Base-by-base conservation (phyloP, 2,329 filamentous ascomycete species). In the Pseudofabraea citricarpa region DNA sequence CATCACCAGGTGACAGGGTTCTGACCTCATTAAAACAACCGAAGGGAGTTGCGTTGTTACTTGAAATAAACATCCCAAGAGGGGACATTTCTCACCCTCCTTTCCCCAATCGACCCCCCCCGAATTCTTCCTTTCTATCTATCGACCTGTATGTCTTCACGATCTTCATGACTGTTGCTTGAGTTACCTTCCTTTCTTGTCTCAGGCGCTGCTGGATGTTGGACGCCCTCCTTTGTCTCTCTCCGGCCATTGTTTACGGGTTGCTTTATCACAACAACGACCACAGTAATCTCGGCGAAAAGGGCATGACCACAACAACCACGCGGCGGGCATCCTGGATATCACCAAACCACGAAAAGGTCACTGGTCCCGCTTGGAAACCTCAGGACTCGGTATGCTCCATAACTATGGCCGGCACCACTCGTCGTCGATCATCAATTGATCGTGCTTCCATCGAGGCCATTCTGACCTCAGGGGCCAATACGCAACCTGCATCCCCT, bases 391-490 rank as follows among this genome's bases (percentile, higher is more conserved):
- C 48, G 48, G 51, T 51, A 57, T 56, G 57, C 53, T 37, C 35
- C 19, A 37, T 37, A 18, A 48, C 44, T 40, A 61, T 61, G 58
- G 53, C 52, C 40, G 46, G 45, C 29, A 50, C 53, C 41, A 52
- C 52, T 43, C 45, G 47, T 26, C 49, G 56, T 48, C 45, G 45
- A 43, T 54, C 51, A 26, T 58, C 56, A 10, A 53, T 58, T 44
- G 56, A 58, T 46, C 52, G 43, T 19, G 53, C 47, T 35, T 56
- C 57, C 24, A 45, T 59, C 32, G 51, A 57, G 43, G 53, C 55
- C 12, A 58, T 65, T 56, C 60, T 47, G 52, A 55, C 44, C 15
- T 45, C 57, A 41, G 56, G 53, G 41, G 51, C 49, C 27, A 26
- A 47, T 18, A 40, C 19, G 20, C 50, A 53, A 47, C 45, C 53